Evolutionary conservation across 1,139 yeast species (phyloP), one percentile per base, ranked within the genome.

Genomic region (Pneumocystis jirovecii): DNA sequence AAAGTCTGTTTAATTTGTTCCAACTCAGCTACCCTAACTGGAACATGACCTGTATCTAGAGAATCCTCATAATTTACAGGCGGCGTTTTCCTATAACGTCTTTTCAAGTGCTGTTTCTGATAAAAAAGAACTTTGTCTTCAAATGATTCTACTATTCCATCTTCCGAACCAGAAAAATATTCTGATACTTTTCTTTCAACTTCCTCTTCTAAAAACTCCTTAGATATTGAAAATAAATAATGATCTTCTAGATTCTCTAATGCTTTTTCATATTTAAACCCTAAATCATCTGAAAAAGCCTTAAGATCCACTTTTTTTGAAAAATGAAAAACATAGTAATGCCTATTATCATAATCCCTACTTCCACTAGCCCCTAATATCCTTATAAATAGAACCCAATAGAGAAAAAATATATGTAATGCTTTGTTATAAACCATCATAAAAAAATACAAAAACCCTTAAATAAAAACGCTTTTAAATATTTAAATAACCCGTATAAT

Each of bases 1-100:
- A 90, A 81, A 67, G 80, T 77, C n/a, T 82, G 79, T 67, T 80
- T 68, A 19, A 74, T 68, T 5, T 61, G 69, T 1, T 68, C 65
- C 10, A 73, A 15, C 19, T 60, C 50, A 64, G 64, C 62, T 65
- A 63, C 60, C 63, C 66, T 35, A 59, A 61, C 42, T 45, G 64
- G 5, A 65, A 64, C 15, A 15, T 5, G 44, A 40, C 1, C 19
- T 1, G 3, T 2, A 40, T 15, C 15, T 5, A 17, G 10, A 17
- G 19, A 5, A 40, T 17, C 19, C 10, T 40, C 44, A 40, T 21
- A 21, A 2, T 21, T 19, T 25, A 7, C n/a, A 3, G 15, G 21
- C 19, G 10, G 8, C 1, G 19, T 3, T 12, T 17, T 42, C 61
- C 19, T 62, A 44, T 70, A 68, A 8, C 68, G 67, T 37, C 66